A percentile compares a stretch with the other conserved stretches of the same genome.
These are phyloP conservation scores for Fistulifera solaris DNA, from an alignment of 108 stramenopile genomes.

Conservation along the genomic window DNA sequence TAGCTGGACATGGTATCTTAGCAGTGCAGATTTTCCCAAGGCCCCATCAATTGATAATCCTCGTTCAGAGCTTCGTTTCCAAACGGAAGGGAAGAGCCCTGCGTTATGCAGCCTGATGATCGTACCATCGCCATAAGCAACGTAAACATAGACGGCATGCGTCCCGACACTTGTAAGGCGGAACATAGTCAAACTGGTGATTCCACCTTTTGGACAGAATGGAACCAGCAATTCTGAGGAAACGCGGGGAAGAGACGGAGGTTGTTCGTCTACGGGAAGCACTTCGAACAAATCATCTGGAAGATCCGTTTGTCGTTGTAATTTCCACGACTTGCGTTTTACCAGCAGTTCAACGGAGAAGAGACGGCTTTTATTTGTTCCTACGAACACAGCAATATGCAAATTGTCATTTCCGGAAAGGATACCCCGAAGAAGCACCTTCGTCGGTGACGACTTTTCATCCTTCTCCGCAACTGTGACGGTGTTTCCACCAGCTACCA, in stretches of 20 bases:
- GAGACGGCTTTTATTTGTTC: slow-evolving; percentile 26
- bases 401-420: slow-evolving; percentile 10
- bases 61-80: slow-evolving; percentile 19
- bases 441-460: neutral
- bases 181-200: slow-evolving; percentile 14
- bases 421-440: neutral
- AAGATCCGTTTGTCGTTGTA: neutral
- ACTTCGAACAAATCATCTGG: slow-evolving; percentile 11
- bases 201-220: slow-evolving; percentile 32
- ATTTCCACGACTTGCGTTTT: slow-evolving; percentile 2
- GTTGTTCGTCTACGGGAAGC: slow-evolving; percentile 7
- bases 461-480: neutral
- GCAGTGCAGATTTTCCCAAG: slow-evolving; percentile 1
- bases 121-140: slow-evolving; percentile 64
- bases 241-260: slow-evolving; percentile 6
- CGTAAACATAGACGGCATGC: slow-evolving; percentile 39
- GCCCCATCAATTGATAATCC: slow-evolving; percentile 14
- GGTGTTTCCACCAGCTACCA: slow-evolving; percentile 4
- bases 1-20: slow-evolving; percentile 24
- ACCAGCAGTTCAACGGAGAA: slow-evolving; percentile 34
- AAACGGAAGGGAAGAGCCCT: slow-evolving; percentile 49
- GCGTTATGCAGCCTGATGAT: slow-evolving; percentile 57
- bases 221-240: slow-evolving; percentile 17
- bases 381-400: slow-evolving; percentile 27
- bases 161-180: slow-evolving; percentile 5